Conservation (phyloP, 345 rosid species). For the Moringa oleifera region DNA sequence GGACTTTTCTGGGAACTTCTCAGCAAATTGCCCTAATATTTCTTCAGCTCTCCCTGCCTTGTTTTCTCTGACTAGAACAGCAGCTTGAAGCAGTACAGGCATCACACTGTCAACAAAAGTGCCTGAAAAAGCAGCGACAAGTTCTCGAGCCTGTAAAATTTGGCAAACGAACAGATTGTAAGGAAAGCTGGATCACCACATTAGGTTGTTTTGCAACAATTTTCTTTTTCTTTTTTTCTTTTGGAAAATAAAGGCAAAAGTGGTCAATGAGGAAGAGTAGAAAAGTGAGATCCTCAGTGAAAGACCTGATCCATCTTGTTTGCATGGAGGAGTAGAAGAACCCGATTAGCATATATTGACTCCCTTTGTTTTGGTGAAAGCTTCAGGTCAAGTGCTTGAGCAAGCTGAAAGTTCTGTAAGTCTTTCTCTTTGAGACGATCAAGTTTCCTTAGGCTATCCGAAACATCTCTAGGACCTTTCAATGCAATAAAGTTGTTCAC, state of each 20-base stretch:
- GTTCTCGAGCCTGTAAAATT: slow-evolving; percentile 74
- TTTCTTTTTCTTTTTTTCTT: too few species aligned
- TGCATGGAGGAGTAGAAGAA: slow-evolving; percentile 87
- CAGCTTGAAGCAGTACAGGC: slow-evolving; percentile 82
- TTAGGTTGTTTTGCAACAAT: background rate
- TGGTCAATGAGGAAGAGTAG: slow-evolving; percentile 6
- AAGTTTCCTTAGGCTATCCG: slow-evolving; percentile 79
- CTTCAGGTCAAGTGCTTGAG: slow-evolving; percentile 58
- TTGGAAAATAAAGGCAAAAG: background rate
- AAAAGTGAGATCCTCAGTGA: slow-evolving; percentile 7
- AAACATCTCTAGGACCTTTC: slow-evolving; percentile 78
- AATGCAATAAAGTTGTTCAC: slow-evolving; percentile 70
- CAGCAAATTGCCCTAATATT: slow-evolving; percentile 58
- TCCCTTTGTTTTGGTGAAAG: slow-evolving; percentile 73
- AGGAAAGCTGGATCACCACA: background rate
- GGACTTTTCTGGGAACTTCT: slow-evolving; percentile 64
- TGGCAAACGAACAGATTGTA: slow-evolving; percentile 5
- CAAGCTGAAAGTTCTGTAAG: slow-evolving; percentile 54
- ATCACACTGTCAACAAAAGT: slow-evolving; percentile 58
- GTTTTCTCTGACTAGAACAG: slow-evolving; percentile 82
- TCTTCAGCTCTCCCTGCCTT: slow-evolving; percentile 88
- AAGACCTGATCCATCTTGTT: slow-evolving; percentile 92
- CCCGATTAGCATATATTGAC: slow-evolving; percentile 71
- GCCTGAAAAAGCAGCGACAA: slow-evolving; percentile 53
- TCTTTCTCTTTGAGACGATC: slow-evolving; percentile 77